These are phyloP conservation scores for Acacia melanoxylon DNA, from an alignment of 306 rosid species.

Conservation along the genomic window DNA sequence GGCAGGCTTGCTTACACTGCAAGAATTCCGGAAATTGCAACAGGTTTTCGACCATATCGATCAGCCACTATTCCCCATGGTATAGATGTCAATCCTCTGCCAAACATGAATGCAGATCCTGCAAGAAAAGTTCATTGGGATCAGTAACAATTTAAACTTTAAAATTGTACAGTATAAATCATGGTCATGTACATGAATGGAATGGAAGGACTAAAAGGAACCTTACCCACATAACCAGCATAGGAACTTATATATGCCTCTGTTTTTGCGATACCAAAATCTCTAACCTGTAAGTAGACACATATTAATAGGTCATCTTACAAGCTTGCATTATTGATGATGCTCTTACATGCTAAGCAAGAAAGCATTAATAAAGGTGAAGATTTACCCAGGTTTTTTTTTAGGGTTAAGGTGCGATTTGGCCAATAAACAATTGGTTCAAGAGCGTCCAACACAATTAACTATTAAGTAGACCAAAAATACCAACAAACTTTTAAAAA, in stretches of 20 bases:
- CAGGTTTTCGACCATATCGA: constrained; percentile 89
- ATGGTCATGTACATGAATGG: neutral
- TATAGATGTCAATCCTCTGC: constrained; percentile 75
- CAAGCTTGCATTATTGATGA: neutral
- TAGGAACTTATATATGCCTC: constrained; percentile 78
- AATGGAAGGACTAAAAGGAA: constrained; percentile 6
- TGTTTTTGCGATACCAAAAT: constrained; percentile 70
- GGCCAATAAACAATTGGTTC: no score
- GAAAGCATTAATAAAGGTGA: neutral
- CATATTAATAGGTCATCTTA: neutral
- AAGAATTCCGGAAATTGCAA: constrained; percentile 51
- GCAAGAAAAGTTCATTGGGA: constrained; percentile 24
- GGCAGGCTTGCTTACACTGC: constrained; percentile 49
- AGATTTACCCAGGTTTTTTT: neutral
- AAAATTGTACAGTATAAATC: neutral
- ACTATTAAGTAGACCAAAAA: no score
- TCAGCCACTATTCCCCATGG: constrained; percentile 82
- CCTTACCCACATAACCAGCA: constrained; percentile 85
- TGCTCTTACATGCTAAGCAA: no score
- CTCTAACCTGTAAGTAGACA: constrained; percentile 58
- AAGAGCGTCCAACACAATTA: no score
- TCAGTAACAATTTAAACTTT: neutral
- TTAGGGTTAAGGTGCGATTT: no score
- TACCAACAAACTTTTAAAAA: no score
- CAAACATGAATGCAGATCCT: constrained; percentile 87